Evolutionary conservation across 805 yeast genomes (phyloP), one percentile per base, ranked within the genome.

Genomic region (Ogataea methanolica): DNA sequence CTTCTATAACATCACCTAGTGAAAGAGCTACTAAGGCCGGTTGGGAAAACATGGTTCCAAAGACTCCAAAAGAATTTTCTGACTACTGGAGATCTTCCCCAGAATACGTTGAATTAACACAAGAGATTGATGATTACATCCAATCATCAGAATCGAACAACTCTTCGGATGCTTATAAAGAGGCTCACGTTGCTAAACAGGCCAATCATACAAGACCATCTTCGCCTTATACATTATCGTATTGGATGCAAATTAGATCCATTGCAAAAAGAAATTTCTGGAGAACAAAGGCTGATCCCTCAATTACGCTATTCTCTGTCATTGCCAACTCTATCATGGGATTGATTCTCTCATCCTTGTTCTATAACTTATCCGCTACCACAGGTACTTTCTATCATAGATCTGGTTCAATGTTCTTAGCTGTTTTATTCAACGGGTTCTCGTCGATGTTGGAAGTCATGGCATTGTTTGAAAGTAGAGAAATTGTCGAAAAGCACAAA

Each of bases 371-470:
- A 47, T 39, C 50, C 2, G 49, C 60, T 14, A 56, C 58, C 19
- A 75, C 85, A 0, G 62, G 57, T 0, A 69, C 79, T 1, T 75
- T 80, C 54, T 79, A 72, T 59, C 69, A 64, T 55, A 68, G 88
- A 59, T 76, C 82, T 53, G 80, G 86, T 33, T 74, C 82, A 26
- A 69, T 85, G 72, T 85, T 84, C 68, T 82, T 82, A 58, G 80
- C 84, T 29, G 71, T 78, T 36, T 66, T 81, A 55, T 80, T 79
- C 63, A 80, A 80, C 59, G 80, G 84, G 21, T 77, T 81, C 56
- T 69, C 81, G 9, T 80, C 83, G 22, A 57, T 81, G 54, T 68
- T 80, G 59, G 87, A 81, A 62, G 72, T 81, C 48, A 67, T 77
- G 60, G 59, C 79, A 2, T 55, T 79, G 33, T 80, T 69, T 57